Base-by-base conservation (phyloP, 495 filamentous ascomycete species). In the Aspergillus sparsus region DNA sequence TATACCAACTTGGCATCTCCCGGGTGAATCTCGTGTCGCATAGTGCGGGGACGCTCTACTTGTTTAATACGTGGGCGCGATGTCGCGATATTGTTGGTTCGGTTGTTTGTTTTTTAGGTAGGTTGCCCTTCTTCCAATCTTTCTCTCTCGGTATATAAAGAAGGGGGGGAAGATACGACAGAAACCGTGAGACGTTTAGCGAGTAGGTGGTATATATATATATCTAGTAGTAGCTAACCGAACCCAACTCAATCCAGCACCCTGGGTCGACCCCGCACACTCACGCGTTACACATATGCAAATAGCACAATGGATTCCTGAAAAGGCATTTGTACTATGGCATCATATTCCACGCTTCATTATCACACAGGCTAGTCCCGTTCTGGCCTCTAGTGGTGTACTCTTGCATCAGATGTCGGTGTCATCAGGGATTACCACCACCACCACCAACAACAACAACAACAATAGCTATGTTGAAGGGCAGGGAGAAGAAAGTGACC, bases 261-360 rank as follows among this genome's bases (percentile, higher is more conserved):
- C 81, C 1, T 83, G 77, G 77, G 76, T 83, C 32, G 68, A 79
- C 55, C 69, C 71, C 45, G 68, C 73, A 0, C 72, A 78, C 61
- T 74, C 77, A 0, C 61, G 64, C 27, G 62, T 72, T 9, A 67
- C 66, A 7, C 15, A 50, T 5, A 61, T 69, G 70, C 67, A 70
- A 61, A 49, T 65, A 7, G 66, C 66, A 6, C 66, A 69, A 35
- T 70, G 66, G 33, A 51, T 74, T 5, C 71, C 70, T 3, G 52
- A 56, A 5, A 64, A 61, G 42, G 59, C 68, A 58, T 64, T 79
- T 44, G 58, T 63, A 10, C 5, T 72, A 16, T 79, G 70, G 72
- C 57, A 79, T 49, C 57, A 66, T 3, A 62, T 77, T 9, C 69
- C 71, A 7, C 63, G 61, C 13, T 75, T 79, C 62, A 58, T 77